These are phyloP conservation scores for Dissophora ornata DNA, from an alignment of 192 early-diverging fungal species.

Conservation along the genomic window DNA sequence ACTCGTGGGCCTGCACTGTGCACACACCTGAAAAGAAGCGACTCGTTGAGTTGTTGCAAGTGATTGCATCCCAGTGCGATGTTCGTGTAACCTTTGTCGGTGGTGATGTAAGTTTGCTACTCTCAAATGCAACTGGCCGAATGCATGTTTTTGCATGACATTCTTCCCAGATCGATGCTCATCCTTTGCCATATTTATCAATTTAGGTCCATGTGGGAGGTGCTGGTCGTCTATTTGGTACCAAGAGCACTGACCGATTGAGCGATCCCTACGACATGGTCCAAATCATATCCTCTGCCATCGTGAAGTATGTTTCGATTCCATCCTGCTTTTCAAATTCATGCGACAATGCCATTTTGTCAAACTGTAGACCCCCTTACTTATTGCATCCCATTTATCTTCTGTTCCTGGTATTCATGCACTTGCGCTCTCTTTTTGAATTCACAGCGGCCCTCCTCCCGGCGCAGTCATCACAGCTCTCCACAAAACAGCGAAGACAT, in stretches of 20 bases:
- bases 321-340: conserved; percentile 17
- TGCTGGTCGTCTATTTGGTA: conserved; percentile 69
- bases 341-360: no score
- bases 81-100: conserved; percentile 83
- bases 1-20: conserved; percentile 63
- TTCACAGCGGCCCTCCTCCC: conserved; percentile 70
- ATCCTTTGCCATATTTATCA: conserved; percentile 1
- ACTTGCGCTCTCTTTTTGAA: background rate
- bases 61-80: conserved; percentile 64
- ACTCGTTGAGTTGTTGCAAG: conserved; percentile 74
- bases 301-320: conserved; percentile 71
- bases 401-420: background rate
- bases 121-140: conserved; percentile 21
- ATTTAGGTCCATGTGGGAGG: conserved; percentile 72
- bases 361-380: no score
- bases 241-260: conserved; percentile 63
- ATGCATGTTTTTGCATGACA: background rate
- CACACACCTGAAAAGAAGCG: conserved; percentile 77
- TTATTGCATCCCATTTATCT: background rate
- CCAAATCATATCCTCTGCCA: conserved; percentile 84
- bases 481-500: conserved; percentile 67
- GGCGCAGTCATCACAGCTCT: conserved; percentile 73
- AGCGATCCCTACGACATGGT: conserved; percentile 79
- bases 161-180: background rate
- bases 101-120: conserved; percentile 88